Evolutionary conservation across 805 yeast species (phyloP).

Genomic region (Pichia heedii): DNA sequence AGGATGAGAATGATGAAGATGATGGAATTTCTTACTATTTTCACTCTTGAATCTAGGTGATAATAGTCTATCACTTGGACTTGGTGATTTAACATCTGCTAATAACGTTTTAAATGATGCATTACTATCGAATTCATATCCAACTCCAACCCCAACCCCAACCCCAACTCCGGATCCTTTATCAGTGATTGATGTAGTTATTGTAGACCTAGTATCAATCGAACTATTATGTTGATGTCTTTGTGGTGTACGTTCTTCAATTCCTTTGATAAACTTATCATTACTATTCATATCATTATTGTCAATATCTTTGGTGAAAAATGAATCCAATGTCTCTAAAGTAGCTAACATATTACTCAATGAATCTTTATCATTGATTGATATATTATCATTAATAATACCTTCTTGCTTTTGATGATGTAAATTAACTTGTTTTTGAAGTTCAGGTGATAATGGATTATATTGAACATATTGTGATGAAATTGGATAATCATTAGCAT

Average conservation of each 20-base stretch:
- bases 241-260: conserved; percentile 18
- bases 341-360: conserved; percentile 90
- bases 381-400: conserved; percentile 34
- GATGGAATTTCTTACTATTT: background rate
- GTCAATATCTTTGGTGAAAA: conserved; percentile 56
- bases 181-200: conserved; percentile 24
- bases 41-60: conserved; percentile 7
- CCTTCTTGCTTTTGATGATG: conserved; percentile 17
- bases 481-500: background rate
- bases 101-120: conserved; percentile 55
- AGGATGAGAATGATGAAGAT: too few relatives aligned
- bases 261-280: background rate
- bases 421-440: conserved; percentile 16
- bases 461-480: conserved; percentile 26
- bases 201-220: conserved; percentile 48
- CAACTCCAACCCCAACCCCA: too few relatives aligned
- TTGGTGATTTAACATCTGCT: conserved; percentile 14
- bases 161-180: too few relatives aligned
- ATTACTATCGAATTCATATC: conserved; percentile 37
- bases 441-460: conserved; percentile 22
- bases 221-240: conserved; percentile 44
- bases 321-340: conserved; percentile 78
- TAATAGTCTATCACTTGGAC: conserved; percentile 4
- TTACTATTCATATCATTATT: background rate
- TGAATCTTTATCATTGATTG: conserved; percentile 56